Evolutionary conservation across 2,329 filamentous ascomycete genomes (phyloP), one percentile per base, ranked within the genome.

Genomic region (Penicillium hesseltinei): DNA sequence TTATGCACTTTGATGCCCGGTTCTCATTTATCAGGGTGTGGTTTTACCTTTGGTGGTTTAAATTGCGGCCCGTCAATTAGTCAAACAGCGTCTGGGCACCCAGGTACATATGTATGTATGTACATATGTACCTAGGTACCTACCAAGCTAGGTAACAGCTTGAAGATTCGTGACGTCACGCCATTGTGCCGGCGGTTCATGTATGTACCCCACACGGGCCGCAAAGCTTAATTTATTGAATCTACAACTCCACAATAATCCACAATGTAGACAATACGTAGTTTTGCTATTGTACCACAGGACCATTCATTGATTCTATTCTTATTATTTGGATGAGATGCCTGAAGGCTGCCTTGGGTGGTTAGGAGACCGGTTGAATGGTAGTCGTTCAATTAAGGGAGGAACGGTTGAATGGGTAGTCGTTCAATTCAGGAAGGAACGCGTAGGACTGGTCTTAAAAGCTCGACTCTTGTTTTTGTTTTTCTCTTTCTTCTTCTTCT

Each of bases 181-280:
- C 29, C 19, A 45, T 25, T 3, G 38, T 13, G 15, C 35, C 31
- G 23, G n/a, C n/a, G 44, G 25, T 17, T 42, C 46, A 48, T 27
- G 40, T 11, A 52, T 42, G 46, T 23, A 31, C 47, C 19, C 53
- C 46, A 51, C 53, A 19, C 53, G 53, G 53, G 53, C 53, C 53
- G 53, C 47, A 51, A 56, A 56, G 46, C 47, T 56, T 56, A 56
- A 31, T 33, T 5, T 21, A 44, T 51, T 36, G 53, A 54, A 31
- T 48, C 21, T 36, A 17, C 17, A 23, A 19, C 21, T 36, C 29
- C 52, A 54, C 44, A 27, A 25, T 36, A 27, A 15, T 5, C 3
- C 17, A 44, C 39, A 27, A 44, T 35, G 29, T 19, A 49, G 19
- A 27, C 4, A 25, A 17, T 10, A 25, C 11, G 15, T 43, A 25